Percentiles rank a stretch among this genome's conserved stretches.
Conservation (phyloP, 2,329 filamentous ascomycete genomes). For the Fusarium neocosmosporiellum region DNA sequence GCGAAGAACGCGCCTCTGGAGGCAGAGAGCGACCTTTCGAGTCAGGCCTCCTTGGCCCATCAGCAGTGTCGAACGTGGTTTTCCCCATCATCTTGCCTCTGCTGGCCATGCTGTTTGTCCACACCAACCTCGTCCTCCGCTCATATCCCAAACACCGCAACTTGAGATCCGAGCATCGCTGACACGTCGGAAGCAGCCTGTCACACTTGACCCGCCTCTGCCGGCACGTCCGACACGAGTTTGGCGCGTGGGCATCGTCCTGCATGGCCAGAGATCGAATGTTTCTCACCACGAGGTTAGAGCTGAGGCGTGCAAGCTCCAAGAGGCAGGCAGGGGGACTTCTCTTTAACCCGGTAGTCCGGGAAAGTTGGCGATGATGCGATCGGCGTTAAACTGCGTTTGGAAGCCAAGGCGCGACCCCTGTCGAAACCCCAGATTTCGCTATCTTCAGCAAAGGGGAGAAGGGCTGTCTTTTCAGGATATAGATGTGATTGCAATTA, state of each 20-base stretch:
- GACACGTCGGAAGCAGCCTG: conserved; percentile 11
- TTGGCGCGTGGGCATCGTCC: conserved; percentile 6
- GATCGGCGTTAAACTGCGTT: conserved; percentile 12
- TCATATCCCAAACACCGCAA: conserved; percentile 18
- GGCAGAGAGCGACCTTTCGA: no score
- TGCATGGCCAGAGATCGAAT: not conserved
- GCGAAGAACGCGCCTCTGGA: not conserved
- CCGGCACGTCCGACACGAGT: conserved; percentile 22
- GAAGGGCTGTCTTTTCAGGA: not conserved
- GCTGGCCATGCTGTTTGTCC: conserved; percentile 20
- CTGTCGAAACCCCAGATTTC: conserved; percentile 5
- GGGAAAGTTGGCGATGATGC: not conserved
- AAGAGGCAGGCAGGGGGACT: not conserved
- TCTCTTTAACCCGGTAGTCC: not conserved
- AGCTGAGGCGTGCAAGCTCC: not conserved
- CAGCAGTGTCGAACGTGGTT: conserved; percentile 5
- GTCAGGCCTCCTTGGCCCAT: not conserved
- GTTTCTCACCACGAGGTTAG: not conserved
- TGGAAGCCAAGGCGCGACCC: conserved; percentile 22
- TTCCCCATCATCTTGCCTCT: conserved; percentile 21
- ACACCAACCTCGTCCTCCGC: conserved; percentile 5
- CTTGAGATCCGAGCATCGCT: conserved; percentile 6
- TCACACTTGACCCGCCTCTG: conserved; percentile 23
- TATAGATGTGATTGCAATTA: not conserved
- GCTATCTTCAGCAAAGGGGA: not conserved